Evolutionary conservation across 2,329 filamentous ascomycete genomes (phyloP), one percentile per base, ranked within the genome.

Genomic region (Venturiaceae sp.): DNA sequence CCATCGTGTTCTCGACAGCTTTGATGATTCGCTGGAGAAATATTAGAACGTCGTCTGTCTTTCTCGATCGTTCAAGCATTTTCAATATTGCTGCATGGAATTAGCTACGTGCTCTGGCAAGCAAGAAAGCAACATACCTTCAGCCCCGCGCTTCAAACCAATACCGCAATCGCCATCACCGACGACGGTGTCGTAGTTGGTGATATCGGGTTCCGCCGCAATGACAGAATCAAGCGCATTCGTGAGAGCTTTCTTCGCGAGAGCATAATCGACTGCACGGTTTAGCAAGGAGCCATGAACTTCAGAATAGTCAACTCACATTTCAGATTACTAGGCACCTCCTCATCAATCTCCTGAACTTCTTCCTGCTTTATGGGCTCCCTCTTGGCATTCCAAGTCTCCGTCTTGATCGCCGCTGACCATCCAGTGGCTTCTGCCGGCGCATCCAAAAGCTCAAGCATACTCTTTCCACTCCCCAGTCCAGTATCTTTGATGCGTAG

Each of bases 101-200:
- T 26, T 60, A 50, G 56, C 34, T 30, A 41, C 5, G 32, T 16
- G 52, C 30, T 36, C 36, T 21, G 9, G 19, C 11, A 23, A 11
- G 23, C 30, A 14, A 37, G 13, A 37, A n/a, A n/a, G n/a, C n/a
- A 19, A 32, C 13, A 5, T 58, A 59, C 58, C 83, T 78, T 95
- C 86, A n/a, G 91, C 90, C 53, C 91, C 91, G 62, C 90, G 84
- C 75, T 90, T 90, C 61, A 96, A 77, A 5, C 90, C 90, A 60
- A 90, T 88, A 9, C 91, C 91, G 67, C 91, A 96, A 72, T 96
- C 91, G 52, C 91, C 91, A 68, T 96, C 91, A 44, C 91, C 91
- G 26, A 95, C 90, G 13, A 94, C 83, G 0, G 90, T 95, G 67
- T 88, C 86, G 67, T 80, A 88, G 58, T 75, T 80, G 11, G 86